Conservation (phyloP, 129 eudicot genomes). For the Centaurea solstitialis region DNA sequence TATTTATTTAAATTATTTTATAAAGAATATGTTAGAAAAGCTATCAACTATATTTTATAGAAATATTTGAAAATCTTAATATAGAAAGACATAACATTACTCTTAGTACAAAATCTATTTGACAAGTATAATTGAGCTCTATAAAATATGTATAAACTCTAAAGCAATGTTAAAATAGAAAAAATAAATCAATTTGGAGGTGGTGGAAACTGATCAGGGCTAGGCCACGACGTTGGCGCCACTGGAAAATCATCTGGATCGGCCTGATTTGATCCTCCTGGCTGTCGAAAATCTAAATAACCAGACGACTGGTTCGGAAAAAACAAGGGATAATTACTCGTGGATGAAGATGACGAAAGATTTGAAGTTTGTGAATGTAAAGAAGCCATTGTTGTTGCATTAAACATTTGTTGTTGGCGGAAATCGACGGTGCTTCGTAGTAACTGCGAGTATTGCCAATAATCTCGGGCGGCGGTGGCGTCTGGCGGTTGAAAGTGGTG, state of each 20-base stretch:
- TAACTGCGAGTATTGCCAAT: slow-evolving; percentile 76
- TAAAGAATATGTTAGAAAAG: too few relatives aligned
- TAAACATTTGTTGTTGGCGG: slow-evolving; percentile 40
- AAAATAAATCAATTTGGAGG: slow-evolving; percentile 36
- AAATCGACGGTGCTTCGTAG: slow-evolving; percentile 43
- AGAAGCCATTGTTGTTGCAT: slow-evolving; percentile 30
- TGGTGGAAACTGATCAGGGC: slow-evolving; percentile 47
- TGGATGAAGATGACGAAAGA: slow-evolving; percentile 30
- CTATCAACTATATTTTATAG: background rate
- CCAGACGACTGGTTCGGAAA: slow-evolving; percentile 43
- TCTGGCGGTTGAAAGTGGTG: slow-evolving; percentile 28
- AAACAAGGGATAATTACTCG: slow-evolving; percentile 28
- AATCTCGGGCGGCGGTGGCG: slow-evolving; percentile 45
- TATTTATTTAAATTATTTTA: too few relatives aligned
- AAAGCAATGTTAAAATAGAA: slow-evolving; percentile 11
- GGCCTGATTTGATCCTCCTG: slow-evolving; percentile 27
- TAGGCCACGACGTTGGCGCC: slow-evolving; percentile 43
- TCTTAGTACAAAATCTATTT: background rate
- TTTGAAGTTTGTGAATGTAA: slow-evolving; percentile 38
- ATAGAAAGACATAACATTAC: background rate
- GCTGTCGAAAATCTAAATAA: slow-evolving; percentile 36
- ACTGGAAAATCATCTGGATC: slow-evolving; percentile 24
- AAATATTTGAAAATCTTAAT: too few relatives aligned
- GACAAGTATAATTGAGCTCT: slow-evolving; percentile 1
- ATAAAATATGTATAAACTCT: slow-evolving; percentile 5